Conservation (phyloP, 306 rosid species). For the Castanea sativa region DNA sequence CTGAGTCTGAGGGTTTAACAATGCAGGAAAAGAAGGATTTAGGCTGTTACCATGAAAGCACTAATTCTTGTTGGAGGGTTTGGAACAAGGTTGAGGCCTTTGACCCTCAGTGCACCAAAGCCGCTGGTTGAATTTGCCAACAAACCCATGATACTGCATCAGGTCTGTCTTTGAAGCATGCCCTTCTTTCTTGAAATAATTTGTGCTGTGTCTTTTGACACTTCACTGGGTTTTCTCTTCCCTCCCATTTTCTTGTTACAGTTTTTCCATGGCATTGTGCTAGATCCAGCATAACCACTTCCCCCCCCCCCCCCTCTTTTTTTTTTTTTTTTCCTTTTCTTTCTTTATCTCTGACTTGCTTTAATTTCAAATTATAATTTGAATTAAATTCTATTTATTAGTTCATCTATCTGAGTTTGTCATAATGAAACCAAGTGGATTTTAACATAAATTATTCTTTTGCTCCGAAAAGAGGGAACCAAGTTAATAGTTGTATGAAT, state of each 20-base stretch:
- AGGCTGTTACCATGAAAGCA: conserved; percentile 13
- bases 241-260: no score
- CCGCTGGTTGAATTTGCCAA: conserved; percentile 31
- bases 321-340: background rate
- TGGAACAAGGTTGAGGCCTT: conserved; percentile 25
- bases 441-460: background rate
- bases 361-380: background rate
- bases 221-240: background rate
- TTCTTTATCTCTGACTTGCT: background rate
- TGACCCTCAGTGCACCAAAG: conserved; percentile 28
- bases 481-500: background rate
- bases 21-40: conserved; percentile 17
- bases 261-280: no score
- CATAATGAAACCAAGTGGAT: background rate
- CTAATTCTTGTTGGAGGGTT: conserved; percentile 30
- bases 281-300: background rate
- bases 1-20: background rate
- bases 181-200: background rate
- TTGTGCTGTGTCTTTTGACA: background rate
- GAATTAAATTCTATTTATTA: background rate
- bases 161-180: conserved; percentile 12
- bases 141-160: conserved; percentile 32
- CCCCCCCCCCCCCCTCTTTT: background rate
- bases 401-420: background rate
- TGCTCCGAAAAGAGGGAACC: background rate